These are phyloP conservation scores for Gastrodia elata DNA, from an alignment of 106 monocot species.

Conservation along the genomic window DNA sequence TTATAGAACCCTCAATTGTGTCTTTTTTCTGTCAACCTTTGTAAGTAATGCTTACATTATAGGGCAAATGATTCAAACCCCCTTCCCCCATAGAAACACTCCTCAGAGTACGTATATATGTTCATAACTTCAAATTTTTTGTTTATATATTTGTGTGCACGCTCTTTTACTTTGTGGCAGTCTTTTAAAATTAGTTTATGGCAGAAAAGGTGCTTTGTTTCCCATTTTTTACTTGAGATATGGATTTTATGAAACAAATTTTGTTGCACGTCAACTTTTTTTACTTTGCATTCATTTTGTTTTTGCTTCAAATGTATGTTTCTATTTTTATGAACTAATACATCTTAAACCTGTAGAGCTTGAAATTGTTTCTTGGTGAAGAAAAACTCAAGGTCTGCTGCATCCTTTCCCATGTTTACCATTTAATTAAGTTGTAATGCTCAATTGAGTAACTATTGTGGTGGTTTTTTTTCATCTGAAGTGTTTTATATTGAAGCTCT, in stretches of 20 bases:
- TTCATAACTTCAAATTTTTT: neutral
- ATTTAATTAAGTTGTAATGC: neutral
- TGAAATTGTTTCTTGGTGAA: constrained; percentile 80
- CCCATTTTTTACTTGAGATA: neutral
- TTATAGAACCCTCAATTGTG: neutral
- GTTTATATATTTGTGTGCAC: neutral
- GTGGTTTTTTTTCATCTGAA: neutral
- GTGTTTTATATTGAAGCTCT: neutral
- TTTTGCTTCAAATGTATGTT: neutral
- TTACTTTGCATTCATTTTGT: neutral
- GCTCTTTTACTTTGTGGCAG: neutral
- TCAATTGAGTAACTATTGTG: neutral
- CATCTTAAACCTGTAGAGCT: constrained; percentile 40
- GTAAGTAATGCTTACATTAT: neutral
- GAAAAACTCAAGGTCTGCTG: constrained; percentile 73
- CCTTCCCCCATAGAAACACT: neutral
- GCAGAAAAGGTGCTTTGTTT: neutral
- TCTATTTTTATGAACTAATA: neutral
- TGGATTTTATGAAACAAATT: neutral
- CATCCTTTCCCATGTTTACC: constrained; percentile 3
- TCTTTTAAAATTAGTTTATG: neutral
- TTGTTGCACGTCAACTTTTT: neutral
- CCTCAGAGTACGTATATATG: neutral
- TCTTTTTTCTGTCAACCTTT: neutral
- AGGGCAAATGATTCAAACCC: neutral